These are phyloP conservation scores for Helminthosporium solani DNA, from an alignment of 2,329 filamentous ascomycete genomes.

Conservation along the genomic window DNA sequence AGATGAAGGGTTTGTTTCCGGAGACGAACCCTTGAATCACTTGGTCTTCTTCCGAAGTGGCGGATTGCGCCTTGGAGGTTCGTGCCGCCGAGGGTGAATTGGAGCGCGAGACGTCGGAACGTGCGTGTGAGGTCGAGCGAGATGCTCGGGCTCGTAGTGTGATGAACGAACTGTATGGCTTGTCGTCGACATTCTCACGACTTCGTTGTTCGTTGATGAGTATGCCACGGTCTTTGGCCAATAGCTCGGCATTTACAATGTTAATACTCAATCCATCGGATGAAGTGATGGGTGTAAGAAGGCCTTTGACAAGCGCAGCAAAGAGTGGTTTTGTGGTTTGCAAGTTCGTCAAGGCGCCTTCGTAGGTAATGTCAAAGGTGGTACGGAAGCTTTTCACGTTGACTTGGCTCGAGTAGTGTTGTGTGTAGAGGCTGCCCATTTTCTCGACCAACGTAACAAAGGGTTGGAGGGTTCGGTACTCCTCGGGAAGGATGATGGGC, in stretches of 20 bases:
- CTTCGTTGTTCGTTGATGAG: conserved; percentile 72
- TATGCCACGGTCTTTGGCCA: conserved; percentile 76
- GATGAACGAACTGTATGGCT: conserved; percentile 69
- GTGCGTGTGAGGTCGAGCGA: conserved; percentile 36
- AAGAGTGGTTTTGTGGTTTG: conserved; percentile 77
- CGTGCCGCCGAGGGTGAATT: conserved; percentile 31
- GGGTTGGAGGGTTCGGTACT: conserved; percentile 74
- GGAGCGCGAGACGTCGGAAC: conserved; percentile 19
- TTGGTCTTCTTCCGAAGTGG: conserved; percentile 46
- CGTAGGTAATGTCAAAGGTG: conserved; percentile 74
- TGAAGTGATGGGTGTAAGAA: conserved; percentile 68
- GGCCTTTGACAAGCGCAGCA: conserved; percentile 74
- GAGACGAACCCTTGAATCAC: conserved; percentile 67
- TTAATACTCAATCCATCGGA: conserved; percentile 69
- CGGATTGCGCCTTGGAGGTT: conserved; percentile 4
- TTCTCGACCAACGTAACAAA: conserved; percentile 76
- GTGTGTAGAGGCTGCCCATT: conserved; percentile 77
- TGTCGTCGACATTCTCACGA: conserved; percentile 59
- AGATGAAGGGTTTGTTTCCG: conserved; percentile 67
- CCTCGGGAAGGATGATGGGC: conserved; percentile 76
- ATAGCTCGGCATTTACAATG: conserved; percentile 76
- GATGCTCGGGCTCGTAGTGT: conserved; percentile 61
- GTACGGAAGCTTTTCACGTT: conserved; percentile 55
- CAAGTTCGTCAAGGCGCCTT: conserved; percentile 70
- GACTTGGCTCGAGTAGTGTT: conserved; percentile 60